Percentiles rank a stretch among this genome's conserved stretches.
phyloP scores from a whole-genome alignment of 768 basidiomycete genomes.

The Dioszegia aurantiaca region DNA sequence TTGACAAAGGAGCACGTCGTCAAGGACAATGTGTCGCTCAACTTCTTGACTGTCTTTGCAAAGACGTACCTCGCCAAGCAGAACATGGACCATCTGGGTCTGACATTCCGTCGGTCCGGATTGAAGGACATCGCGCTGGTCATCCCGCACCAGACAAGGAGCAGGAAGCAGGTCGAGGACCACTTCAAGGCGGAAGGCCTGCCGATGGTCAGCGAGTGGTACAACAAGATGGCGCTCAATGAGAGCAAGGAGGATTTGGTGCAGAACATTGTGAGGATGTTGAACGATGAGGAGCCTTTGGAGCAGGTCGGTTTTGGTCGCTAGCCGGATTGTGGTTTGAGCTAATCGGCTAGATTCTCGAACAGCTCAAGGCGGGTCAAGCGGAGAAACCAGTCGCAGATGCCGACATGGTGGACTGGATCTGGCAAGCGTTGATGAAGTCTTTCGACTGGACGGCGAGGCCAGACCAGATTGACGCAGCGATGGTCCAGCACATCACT shows the following conservation, averaged over 20 bases:
- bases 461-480: slow-evolving; percentile 85
- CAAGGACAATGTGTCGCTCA: slow-evolving; percentile 83
- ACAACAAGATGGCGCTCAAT: slow-evolving; percentile 81
- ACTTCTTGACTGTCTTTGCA: slow-evolving; percentile 73
- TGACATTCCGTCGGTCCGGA: slow-evolving; percentile 74
- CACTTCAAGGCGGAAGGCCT: slow-evolving; percentile 81
- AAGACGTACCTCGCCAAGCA: slow-evolving; percentile 75
- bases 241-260: slow-evolving; percentile 75
- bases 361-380: slow-evolving; percentile 67
- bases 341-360: slow-evolving; percentile 63
- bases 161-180: slow-evolving; percentile 70
- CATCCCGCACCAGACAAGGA: slow-evolving; percentile 81
- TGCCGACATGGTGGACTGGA: slow-evolving; percentile 75
- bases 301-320: slow-evolving; percentile 61
- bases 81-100: slow-evolving; percentile 83
- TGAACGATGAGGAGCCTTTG: slow-evolving; percentile 64
- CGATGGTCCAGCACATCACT: slow-evolving; percentile 81
- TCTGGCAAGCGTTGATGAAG: slow-evolving; percentile 88
- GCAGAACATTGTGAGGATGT: slow-evolving; percentile 61
- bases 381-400: slow-evolving; percentile 81
- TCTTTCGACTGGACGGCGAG: slow-evolving; percentile 84
- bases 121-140: slow-evolving; percentile 75
- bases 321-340: neutral
- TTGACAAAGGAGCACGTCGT: slow-evolving; percentile 90
- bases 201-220: slow-evolving; percentile 87